Base-by-base conservation (phyloP, 257 asterid species). In the Rauvolfia tetraphylla region DNA sequence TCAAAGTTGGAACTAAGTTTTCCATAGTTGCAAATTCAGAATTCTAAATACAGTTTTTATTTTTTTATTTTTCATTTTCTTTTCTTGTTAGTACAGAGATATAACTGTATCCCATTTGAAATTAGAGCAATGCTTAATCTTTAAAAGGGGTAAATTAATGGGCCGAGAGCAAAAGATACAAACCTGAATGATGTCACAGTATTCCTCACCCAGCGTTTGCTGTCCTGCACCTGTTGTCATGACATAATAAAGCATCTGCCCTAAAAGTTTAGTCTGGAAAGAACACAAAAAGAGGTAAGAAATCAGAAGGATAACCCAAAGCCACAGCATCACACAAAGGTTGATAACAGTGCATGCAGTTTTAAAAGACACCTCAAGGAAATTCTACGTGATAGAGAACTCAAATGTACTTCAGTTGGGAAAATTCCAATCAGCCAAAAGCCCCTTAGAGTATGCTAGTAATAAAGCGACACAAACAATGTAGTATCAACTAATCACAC, bases 141-240 rank as follows among this genome's bases (percentile, higher is more conserved):
- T 38, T 10, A 20, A 38, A 7, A 36, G 12, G 36, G 18, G 2
- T 38, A 23, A 39, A 67, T 20, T 7, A 38, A 22, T 71, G 14
- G 58, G 46, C 48, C 31, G 44, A 27, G 61, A 75, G 58, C 4
- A 42, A 79, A 66, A 46, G 54, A 62, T 66, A 76, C 65, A 49
- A 27, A 95, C 99, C 98, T 91, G 99, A 75, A 88, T 90, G 79
- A 93, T 90, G 78, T 95, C 99, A 73, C 99, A 95, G 79, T 95
- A 95, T 83, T 95, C 99, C 87, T 95, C 99, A 68, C 99, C 99
- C 46, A 95, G 87, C 33, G 99, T 93, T 87, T 95, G 99, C 83
- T 90, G 86, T 68, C 98, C 98, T 2, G 97, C 98, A 79, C 98
- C 97, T 1, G 98, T 95, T 39, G 99, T 95, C 75, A 93, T 81